Evolutionary conservation across 1,139 yeast genomes (phyloP).

Genomic region (Zygosaccharomyces sapae): DNA sequence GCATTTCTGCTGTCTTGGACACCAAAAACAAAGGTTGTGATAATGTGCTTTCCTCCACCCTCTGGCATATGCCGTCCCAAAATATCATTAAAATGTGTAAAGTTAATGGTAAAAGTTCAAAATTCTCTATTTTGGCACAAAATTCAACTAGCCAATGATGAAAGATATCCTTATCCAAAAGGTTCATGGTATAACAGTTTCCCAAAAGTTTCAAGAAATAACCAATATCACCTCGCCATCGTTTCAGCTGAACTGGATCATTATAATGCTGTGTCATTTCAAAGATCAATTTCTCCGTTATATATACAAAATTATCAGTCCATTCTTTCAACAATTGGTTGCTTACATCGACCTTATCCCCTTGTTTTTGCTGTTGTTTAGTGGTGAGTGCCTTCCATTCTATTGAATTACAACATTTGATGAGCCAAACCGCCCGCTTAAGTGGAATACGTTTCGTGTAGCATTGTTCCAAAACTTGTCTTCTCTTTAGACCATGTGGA

Average conservation of each 20-base stretch:
- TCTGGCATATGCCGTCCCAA: conserved; percentile 56
- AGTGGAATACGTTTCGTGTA: conserved; percentile 64
- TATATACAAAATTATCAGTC: conserved; percentile 49
- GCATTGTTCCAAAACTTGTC: conserved; percentile 67
- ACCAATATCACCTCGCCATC: conserved; percentile 51
- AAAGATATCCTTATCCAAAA: conserved; percentile 60
- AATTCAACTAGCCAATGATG: conserved; percentile 59
- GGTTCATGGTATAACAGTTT: conserved; percentile 61
- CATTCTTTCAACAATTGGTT: conserved; percentile 76
- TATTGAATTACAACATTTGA: conserved; percentile 78
- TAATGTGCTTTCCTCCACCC: conserved; percentile 4
- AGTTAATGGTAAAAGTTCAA: conserved; percentile 48
- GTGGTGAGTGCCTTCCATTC: conserved; percentile 68
- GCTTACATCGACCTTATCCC: conserved; percentile 39
- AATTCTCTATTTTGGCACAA: conserved; percentile 46
- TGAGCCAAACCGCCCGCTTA: conserved; percentile 81
- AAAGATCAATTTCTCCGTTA: conserved; percentile 30
- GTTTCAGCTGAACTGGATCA: conserved; percentile 30
- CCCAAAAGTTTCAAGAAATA: conserved; percentile 59
- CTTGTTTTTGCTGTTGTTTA: conserved; percentile 39
- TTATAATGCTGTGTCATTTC: conserved; percentile 33
- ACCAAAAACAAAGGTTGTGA: conserved; percentile 41
- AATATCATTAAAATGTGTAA: conserved; percentile 59
- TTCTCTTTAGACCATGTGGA: conserved; percentile 88
- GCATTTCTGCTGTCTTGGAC: conserved; percentile 55